Conservation (phyloP, 2,329 filamentous ascomycete genomes). For the Cladosporium sp. region DNA sequence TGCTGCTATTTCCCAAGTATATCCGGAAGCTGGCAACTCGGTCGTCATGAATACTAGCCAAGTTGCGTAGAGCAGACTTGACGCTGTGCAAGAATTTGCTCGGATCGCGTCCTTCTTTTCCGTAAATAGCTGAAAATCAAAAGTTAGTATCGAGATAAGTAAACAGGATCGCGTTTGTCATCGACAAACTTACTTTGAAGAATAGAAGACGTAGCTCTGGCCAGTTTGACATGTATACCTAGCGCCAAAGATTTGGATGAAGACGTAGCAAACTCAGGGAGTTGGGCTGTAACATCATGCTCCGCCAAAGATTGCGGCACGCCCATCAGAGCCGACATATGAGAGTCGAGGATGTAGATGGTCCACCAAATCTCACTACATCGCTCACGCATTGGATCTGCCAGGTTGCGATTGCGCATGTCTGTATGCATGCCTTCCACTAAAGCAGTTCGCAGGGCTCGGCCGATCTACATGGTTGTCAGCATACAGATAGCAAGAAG, state of each 20-base stretch:
- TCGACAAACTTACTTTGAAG: conserved; percentile 37
- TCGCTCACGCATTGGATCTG: conserved; percentile 40
- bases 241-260: conserved; percentile 38
- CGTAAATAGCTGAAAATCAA: conserved; percentile 19
- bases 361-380: conserved; percentile 54
- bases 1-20: conserved; percentile 17
- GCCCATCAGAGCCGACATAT: conserved; percentile 53
- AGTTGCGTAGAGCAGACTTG: conserved; percentile 20
- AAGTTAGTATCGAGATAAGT: neutral
- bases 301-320: conserved; percentile 48
- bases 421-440: conserved; percentile 51
- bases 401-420: conserved; percentile 43
- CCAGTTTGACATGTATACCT: conserved; percentile 45
- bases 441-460: conserved; percentile 49
- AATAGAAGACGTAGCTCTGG: conserved; percentile 42
- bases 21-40: conserved; percentile 18
- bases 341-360: conserved; percentile 49
- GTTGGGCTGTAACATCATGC: conserved; percentile 47
- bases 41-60: conserved; percentile 21
- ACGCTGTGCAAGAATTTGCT: conserved; percentile 20
- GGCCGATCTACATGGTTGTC: conserved; percentile 39
- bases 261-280: conserved; percentile 42
- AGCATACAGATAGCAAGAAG: neutral
- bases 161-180: neutral
- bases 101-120: conserved; percentile 17